These are phyloP conservation scores for Vanilla planifolia DNA, from an alignment of 106 monocot genomes.

Conservation along the genomic window DNA sequence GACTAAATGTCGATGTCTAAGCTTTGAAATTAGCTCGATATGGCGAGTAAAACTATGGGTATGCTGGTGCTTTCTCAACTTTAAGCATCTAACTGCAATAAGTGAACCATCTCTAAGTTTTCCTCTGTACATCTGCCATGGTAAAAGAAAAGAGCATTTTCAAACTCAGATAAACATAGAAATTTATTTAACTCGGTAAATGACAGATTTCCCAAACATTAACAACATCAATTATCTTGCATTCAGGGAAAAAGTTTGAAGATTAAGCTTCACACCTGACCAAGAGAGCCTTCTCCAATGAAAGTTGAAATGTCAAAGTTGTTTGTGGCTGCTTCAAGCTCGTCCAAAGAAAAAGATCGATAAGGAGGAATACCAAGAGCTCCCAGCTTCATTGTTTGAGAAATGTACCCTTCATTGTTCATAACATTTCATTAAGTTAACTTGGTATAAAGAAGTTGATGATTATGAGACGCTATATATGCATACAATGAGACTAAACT, in stretches of 20 bases:
- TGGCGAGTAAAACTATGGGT: slow-evolving; percentile 58
- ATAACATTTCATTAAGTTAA: too few species aligned
- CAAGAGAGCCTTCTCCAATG: slow-evolving; percentile 81
- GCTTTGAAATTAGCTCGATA: slow-evolving; percentile 85
- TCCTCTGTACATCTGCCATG: slow-evolving; percentile 78
- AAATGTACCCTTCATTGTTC: slow-evolving; percentile 69
- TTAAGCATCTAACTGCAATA: slow-evolving; percentile 78
- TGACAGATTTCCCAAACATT: background rate
- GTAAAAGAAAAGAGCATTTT: slow-evolving; percentile 1
- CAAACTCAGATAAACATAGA: background rate
- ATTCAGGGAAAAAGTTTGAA: background rate
- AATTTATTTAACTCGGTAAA: background rate
- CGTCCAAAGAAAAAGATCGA: slow-evolving; percentile 85
- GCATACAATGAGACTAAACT: too few species aligned
- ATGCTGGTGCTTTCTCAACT: slow-evolving; percentile 54
- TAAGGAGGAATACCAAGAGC: slow-evolving; percentile 84
- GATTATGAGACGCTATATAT: too few species aligned
- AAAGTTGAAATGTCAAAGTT: slow-evolving; percentile 71
- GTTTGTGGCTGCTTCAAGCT: slow-evolving; percentile 84
- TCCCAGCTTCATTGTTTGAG: slow-evolving; percentile 88
- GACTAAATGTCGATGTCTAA: slow-evolving; percentile 85
- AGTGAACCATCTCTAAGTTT: slow-evolving; percentile 60
- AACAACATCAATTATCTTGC: background rate
- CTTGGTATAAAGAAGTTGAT: too few species aligned
- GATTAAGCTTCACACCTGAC: slow-evolving; percentile 49